Conservation (phyloP, 139 green algal species). For the Chlorella sp. region DNA sequence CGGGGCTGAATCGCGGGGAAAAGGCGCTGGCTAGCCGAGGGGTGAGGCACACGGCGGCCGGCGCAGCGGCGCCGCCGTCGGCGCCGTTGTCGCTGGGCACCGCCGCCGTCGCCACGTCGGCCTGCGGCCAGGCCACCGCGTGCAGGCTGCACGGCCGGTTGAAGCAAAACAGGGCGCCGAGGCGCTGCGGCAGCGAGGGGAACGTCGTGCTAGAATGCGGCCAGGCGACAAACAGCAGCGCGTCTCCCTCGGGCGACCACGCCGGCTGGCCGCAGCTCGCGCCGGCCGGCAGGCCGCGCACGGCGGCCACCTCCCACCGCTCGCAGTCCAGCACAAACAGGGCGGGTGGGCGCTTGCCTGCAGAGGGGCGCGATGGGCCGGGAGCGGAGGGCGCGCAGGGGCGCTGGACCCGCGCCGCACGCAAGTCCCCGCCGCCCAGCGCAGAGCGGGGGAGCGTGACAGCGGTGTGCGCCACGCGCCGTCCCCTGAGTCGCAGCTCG, state of each 20-base stretch:
- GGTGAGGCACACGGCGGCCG: constrained; percentile 13
- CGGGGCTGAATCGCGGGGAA: constrained; percentile 68
- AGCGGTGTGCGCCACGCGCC: too few species aligned
- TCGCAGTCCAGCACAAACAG: constrained; percentile 71
- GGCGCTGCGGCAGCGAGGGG: constrained; percentile 38
- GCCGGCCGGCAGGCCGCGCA: constrained; percentile 44
- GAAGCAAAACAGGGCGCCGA: constrained; percentile 91
- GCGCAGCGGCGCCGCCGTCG: not conserved
- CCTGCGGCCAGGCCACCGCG: constrained; percentile 38
- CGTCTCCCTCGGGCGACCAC: constrained; percentile 64
- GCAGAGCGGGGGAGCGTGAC: too few species aligned
- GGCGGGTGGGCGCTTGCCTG: constrained; percentile 58
- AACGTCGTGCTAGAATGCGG: constrained; percentile 65
- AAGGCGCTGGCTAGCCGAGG: constrained; percentile 44
- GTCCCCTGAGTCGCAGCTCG: too few species aligned
- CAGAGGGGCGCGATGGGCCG: not conserved
- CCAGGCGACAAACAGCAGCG: constrained; percentile 81
- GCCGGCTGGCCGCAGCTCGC: constrained; percentile 68
- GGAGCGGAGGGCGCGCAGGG: not conserved
- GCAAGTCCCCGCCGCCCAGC: too few species aligned
- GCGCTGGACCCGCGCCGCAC: too few species aligned
- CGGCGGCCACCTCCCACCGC: constrained; percentile 25
- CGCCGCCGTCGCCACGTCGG: not conserved
- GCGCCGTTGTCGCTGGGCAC: too few species aligned
- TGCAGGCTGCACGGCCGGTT: constrained; percentile 80